phyloP scores from a whole-genome alignment of 1,284 basidiomycete species.

The Trametes polyzona region DNA sequence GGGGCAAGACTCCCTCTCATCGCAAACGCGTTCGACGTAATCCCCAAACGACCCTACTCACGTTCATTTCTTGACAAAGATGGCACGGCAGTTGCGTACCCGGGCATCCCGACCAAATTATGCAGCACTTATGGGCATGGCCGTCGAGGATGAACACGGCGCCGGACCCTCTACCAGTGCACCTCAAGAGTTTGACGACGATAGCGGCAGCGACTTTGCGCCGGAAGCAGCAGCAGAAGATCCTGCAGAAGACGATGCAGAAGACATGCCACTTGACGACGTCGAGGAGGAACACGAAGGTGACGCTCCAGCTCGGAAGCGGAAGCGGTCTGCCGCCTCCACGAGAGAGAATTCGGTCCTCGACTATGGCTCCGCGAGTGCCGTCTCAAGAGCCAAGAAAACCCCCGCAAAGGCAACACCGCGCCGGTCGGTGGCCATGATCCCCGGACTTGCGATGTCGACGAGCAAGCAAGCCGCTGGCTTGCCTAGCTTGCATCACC shows the following conservation, averaged over 20 bases:
- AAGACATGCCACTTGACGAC: slow-evolving; percentile 26
- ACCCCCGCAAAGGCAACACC: slow-evolving; percentile 18
- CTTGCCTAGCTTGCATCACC: slow-evolving; percentile 65
- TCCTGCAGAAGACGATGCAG: slow-evolving; percentile 28
- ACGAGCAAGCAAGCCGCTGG: slow-evolving; percentile 53
- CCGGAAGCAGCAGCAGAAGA: slow-evolving; percentile 32
- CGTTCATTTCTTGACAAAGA: slow-evolving; percentile 5
- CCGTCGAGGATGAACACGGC: slow-evolving; percentile 28
- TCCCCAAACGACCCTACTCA: no score
- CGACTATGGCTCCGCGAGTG: slow-evolving; percentile 6
- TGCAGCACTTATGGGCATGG: slow-evolving; percentile 30
- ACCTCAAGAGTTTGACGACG: slow-evolving; percentile 24
- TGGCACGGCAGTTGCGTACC: slow-evolving; percentile 41
- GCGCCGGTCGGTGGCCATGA: slow-evolving; percentile 29
- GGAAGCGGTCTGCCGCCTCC: slow-evolving; percentile 6
- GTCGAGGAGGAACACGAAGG: slow-evolving; percentile 17
- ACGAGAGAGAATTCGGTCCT: slow-evolving; percentile 18
- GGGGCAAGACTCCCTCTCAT: no score
- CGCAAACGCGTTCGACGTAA: no score
- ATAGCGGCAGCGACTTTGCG: slow-evolving; percentile 50
- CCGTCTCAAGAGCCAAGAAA: slow-evolving; percentile 21
- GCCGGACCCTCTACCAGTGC: slow-evolving; percentile 31
- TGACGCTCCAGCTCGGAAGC: not conserved
- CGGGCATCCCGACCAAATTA: slow-evolving; percentile 41
- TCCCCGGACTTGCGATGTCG: slow-evolving; percentile 34